These are phyloP conservation scores for Aethionema arabicum DNA, from an alignment of 345 rosid species.

Conservation along the genomic window DNA sequence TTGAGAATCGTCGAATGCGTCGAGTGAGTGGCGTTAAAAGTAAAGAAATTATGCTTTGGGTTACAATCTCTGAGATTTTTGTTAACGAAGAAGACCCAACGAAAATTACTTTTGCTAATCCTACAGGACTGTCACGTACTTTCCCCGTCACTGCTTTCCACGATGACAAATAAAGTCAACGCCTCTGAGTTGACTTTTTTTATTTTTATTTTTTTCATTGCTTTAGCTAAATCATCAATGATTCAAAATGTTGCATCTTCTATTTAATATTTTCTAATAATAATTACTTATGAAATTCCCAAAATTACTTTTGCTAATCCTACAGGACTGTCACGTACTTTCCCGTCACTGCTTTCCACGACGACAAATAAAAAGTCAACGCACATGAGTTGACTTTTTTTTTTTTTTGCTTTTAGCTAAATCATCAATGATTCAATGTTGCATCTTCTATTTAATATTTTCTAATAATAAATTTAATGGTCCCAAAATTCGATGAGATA, in stretches of 20 bases:
- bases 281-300: slow-evolving; percentile 52
- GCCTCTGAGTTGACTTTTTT: slow-evolving; percentile 1
- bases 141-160: slow-evolving; percentile 61
- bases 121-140: slow-evolving; percentile 50
- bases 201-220: background rate
- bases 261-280: background rate
- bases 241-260: background rate
- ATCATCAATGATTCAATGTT: background rate
- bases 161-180: slow-evolving; percentile 28
- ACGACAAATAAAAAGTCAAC: slow-evolving; percentile 27
- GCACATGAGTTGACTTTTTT: background rate
- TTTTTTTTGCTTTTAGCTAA: background rate
- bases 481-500: slow-evolving; percentile 56
- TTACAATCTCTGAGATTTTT: slow-evolving; percentile 50
- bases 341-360: slow-evolving; percentile 61
- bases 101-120: slow-evolving; percentile 48
- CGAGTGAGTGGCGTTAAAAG: slow-evolving; percentile 50
- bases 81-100: slow-evolving; percentile 33
- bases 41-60: slow-evolving; percentile 61
- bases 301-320: slow-evolving; percentile 51
- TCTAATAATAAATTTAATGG: slow-evolving; percentile 28
- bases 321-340: slow-evolving; percentile 50
- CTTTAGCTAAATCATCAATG: background rate
- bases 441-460: background rate
- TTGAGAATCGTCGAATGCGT: slow-evolving; percentile 54